Evolutionary conservation across 306 rosid species (phyloP).

Genomic region (Dryas octopetala): DNA sequence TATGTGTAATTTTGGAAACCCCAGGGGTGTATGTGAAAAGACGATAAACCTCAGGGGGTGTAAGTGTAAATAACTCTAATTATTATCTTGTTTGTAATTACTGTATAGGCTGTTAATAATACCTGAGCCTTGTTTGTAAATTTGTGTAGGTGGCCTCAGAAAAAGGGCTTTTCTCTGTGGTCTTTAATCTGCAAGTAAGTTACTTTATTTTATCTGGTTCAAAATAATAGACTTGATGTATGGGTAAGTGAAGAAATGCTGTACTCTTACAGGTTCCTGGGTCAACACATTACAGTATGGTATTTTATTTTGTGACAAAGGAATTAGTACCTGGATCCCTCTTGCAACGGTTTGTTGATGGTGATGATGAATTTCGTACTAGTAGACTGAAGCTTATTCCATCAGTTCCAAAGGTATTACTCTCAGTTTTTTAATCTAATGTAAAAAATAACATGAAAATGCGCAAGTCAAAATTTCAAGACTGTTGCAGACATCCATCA

Average conservation of each 20-base stretch:
- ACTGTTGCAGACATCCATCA: not conserved
- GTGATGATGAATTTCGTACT: slow-evolving; percentile 96
- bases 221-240: slow-evolving; percentile 1
- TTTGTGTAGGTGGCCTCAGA: slow-evolving; percentile 79
- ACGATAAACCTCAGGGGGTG: too few species aligned
- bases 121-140: slow-evolving; percentile 15
- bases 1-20: too few species aligned
- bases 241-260: slow-evolving; percentile 27
- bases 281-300: slow-evolving; percentile 95
- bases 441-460: not conserved
- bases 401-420: slow-evolving; percentile 90
- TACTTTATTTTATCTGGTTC: slow-evolving; percentile 27
- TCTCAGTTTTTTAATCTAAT: not conserved
- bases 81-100: not conserved
- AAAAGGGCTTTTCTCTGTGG: slow-evolving; percentile 83
- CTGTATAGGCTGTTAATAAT: slow-evolving; percentile 11
- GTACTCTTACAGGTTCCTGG: slow-evolving; percentile 71
- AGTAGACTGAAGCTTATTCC: slow-evolving; percentile 97
- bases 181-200: slow-evolving; percentile 89
- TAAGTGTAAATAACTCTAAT: not conserved
- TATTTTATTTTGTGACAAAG: slow-evolving; percentile 86
- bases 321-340: slow-evolving; percentile 86
- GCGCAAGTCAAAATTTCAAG: slow-evolving; percentile 1
- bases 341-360: slow-evolving; percentile 94
- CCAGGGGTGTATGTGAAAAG: too few species aligned